Evolutionary conservation across 176 grass and related monocot species (phyloP), one percentile per base, ranked within the genome.

Genomic region (Avena insularis): DNA sequence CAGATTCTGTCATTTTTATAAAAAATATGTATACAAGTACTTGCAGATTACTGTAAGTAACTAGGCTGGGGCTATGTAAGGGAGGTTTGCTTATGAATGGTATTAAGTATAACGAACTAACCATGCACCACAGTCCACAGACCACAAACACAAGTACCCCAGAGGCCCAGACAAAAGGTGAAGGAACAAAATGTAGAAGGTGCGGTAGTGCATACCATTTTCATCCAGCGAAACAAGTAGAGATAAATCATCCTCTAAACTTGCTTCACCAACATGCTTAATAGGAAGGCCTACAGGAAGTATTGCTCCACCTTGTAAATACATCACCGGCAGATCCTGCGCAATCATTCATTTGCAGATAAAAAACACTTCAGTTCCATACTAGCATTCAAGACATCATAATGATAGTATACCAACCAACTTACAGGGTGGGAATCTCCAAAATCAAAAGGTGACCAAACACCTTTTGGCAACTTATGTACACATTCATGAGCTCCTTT

Each of bases 371-470:
- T 70, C 8, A 16, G 59, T 61, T 12, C 71, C 11, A 40, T 19
- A 57, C 59, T 31, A 64, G 2, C 16, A 85, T 70, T 49, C 27
- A 67, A 58, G n/a, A 57, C 5, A 70, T 40, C 17, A 86, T 75
- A 87, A 79, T 51, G 79, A 46, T 45, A 71, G 53, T 82, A 68
- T 62, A 74, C 17, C 14, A 79, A 59, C 86, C 20, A 88, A 91
- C 93, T 90, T 94, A 98, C 93, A 80, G 88, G 96, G 55, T 96
- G 93, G 58, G 92, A 92, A 94, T 98, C 96, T 36, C 65, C 87
- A 88, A 98, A 98, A 86, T 98, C 96, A 61, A 98, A 93, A 83
- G 84, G 85, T 76, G 90, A 67, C 96, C 96, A 98, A 67, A 90
- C 91, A 71, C 93, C 93, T 48, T 90, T 91, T 62, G 96, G 96